Conservation (phyloP, 192 early-diverging fungal genomes). For the Coemansia sp. region DNA sequence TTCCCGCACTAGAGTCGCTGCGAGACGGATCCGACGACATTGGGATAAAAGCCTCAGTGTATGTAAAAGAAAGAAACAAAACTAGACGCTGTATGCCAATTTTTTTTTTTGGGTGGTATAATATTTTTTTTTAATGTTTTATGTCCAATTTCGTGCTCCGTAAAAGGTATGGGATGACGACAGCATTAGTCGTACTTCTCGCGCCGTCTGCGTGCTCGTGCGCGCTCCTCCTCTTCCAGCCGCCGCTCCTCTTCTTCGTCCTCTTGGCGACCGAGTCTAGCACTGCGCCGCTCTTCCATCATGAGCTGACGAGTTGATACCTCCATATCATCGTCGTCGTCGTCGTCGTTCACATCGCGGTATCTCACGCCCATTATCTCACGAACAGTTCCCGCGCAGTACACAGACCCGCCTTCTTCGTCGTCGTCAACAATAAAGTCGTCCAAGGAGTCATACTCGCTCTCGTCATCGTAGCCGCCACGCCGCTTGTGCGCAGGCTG, state of each 20-base stretch:
- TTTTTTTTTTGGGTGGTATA: too few relatives aligned
- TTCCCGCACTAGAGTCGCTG: background rate
- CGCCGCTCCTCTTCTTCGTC: conserved; percentile 48
- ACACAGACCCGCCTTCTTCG: conserved; percentile 26
- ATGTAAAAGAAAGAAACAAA: background rate
- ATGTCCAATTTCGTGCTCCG: background rate
- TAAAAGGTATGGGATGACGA: background rate
- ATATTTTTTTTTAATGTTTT: too few relatives aligned
- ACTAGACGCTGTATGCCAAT: background rate
- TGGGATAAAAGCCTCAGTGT: background rate
- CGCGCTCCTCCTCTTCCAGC: conserved; percentile 27
- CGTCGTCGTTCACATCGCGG: conserved; percentile 48
- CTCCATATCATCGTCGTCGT: conserved; percentile 55
- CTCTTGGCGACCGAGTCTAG: conserved; percentile 37
- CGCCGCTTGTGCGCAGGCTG: background rate
- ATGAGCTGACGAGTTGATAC: conserved; percentile 46
- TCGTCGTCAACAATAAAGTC: conserved; percentile 58
- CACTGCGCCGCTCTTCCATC: conserved; percentile 49
- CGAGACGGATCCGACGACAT: conserved; percentile 4
- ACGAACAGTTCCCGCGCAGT: conserved; percentile 44
- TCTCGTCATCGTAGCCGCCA: conserved; percentile 24
- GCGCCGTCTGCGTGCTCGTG: conserved; percentile 15
- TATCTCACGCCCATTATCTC: conserved; percentile 51
- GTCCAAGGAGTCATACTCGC: conserved; percentile 54
- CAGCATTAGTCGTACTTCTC: conserved; percentile 6